These are phyloP conservation scores for Saccharomycopsis hybrid DNA, from an alignment of 1,139 yeast species.

Conservation along the genomic window DNA sequence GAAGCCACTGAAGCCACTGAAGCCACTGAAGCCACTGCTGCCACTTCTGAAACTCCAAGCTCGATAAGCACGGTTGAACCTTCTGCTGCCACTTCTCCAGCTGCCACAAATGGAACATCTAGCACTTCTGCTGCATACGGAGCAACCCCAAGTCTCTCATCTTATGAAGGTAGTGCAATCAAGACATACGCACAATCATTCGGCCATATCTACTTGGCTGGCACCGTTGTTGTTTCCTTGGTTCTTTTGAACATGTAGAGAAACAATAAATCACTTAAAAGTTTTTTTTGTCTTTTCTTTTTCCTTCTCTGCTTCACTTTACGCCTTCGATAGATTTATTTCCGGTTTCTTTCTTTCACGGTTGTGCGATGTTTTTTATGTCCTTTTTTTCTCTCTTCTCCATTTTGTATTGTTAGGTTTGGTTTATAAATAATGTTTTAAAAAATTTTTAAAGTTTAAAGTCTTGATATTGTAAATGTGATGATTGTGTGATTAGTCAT, in stretches of 20 bases:
- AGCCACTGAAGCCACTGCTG: constrained; percentile 1
- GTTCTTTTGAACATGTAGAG: too few species aligned
- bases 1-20: neutral
- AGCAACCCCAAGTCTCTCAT: neutral
- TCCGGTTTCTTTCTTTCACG: neutral
- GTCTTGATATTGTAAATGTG: too few species aligned
- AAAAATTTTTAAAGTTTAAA: too few species aligned
- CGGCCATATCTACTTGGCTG: too few species aligned
- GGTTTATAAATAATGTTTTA: too few species aligned
- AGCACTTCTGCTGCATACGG: neutral
- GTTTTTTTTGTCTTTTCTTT: too few species aligned
- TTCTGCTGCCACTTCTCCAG: neutral
- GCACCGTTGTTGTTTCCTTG: too few species aligned
- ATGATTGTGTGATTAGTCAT: too few species aligned
- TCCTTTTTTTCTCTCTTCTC: neutral
- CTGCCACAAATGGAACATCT: neutral
- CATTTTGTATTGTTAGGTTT: too few species aligned
- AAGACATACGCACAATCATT: neutral
- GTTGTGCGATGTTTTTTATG: neutral
- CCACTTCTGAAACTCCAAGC: neutral
- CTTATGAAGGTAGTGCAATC: neutral
- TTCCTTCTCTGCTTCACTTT: too few species aligned
- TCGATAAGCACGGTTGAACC: neutral
- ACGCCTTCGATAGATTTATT: too few species aligned
- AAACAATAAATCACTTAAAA: too few species aligned